Evolutionary conservation across 1,139 yeast species (phyloP), one percentile per base, ranked within the genome.

Genomic region (Candida frijolesensis): DNA sequence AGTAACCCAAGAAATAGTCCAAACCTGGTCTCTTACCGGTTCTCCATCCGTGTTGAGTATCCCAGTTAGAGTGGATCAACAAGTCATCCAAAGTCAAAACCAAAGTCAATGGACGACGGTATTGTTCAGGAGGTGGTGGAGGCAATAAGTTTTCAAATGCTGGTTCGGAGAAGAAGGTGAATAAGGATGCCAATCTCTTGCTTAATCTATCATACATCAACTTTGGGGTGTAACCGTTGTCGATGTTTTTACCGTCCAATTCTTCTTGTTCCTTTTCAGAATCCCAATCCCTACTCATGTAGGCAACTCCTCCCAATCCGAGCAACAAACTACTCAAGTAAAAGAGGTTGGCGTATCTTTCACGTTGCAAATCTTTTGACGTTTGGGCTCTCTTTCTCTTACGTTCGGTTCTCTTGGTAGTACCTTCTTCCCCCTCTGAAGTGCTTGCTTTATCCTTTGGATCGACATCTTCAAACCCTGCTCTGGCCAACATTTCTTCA

Each of bases 1-100:
- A 78, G 71, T 94, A 94, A 35, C 96, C 96, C 67, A 94, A 76
- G 74, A 94, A 94, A 77, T 95, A 95, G 71, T 95, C 99, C 55
- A 90, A 84, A 53, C 99, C 99, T 42, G 99, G 99, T 75, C 99
- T 89, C 78, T 95, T 95, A 42, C 96, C 98, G 18, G 98, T 94
- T 74, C 96, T 85, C 99, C 99, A 94, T 49, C 99, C 99, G 65
- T 85, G 80, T 68, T 89, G 84, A 59, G 91, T 84, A 53, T 89
- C 83, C 99, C 99, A 94, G 54, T 87, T 89, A 44, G 96, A 86
- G 70, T 94, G 97, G 54, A 92, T 83, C 66, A 94, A 80, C 55
- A 94, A 76, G 65, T 94, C 99, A 60, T 94, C 99, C 62, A 94
- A 79, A 27, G 91, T 87, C 58, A 94, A 72, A 5, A 94, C 97